Base-by-base conservation (phyloP, 2,329 filamentous ascomycete species). In the Epichloe sylvatica region DNA sequence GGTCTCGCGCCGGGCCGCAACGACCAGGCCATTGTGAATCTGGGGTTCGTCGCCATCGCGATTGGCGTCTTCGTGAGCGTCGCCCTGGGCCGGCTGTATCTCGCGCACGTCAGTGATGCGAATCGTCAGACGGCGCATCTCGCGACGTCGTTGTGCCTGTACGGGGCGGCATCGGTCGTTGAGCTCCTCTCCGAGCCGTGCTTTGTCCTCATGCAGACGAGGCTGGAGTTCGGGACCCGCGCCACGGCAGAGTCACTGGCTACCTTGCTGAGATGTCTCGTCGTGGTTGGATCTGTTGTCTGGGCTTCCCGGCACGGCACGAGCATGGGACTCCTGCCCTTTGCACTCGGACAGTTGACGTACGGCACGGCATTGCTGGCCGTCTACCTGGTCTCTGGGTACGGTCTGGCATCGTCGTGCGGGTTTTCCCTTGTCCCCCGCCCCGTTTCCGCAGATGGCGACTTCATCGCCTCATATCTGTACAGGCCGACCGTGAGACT, bases 141-240 rank as follows among this genome's bases (percentile, higher is more conserved):
- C 52, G 60, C 62, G 30, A 57, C 66, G 4, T 70, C 76, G 0
- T 64, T 83, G 13, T 57, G 70, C 51, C 58, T 82, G 2, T 83
- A 82, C 62, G 76, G 70, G 17, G 5, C 74, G 4, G 76, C 80
- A 1, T 71, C 79, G 35, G 59, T 82, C 49, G 60, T 94, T 3
- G 92, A 98, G 67, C 75, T 98, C 13, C 66, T 87, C 1, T 82
- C 85, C 1, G 92, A 98, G 67, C 92, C 92, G 0, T 84, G 83
- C 48, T 98, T 97, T 64, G 86, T 90, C 1, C 78, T 94, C 35
- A 81, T 91, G 54, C 90, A 96, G 66, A 83, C 86, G 54, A 80
- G 83, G 45, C 77, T 94, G 56, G 75, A 84, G 25, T 94, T 94
- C 60, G 83, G 81, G 49, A 81, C 85, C 13, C 80, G 92, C 34